Percentiles rank a stretch among this genome's conserved stretches.
Conservation (phyloP, 768 basidiomycete genomes). For the Suillus brevipes region DNA sequence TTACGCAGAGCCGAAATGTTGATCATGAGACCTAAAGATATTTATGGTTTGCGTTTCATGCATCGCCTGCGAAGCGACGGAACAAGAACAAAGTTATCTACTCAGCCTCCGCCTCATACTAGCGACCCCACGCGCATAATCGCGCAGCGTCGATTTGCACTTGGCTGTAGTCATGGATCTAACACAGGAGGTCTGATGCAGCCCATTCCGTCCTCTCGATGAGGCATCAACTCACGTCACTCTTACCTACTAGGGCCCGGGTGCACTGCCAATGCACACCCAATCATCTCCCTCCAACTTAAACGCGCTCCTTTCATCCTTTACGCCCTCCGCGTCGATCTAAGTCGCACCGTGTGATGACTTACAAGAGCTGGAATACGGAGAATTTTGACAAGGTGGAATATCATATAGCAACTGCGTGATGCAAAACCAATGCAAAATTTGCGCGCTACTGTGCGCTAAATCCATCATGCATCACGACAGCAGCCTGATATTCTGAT, state of each 20-base stretch:
- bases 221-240: background rate
- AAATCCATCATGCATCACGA: background rate
- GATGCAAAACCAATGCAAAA: background rate
- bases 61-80: background rate
- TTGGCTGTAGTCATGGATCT: background rate
- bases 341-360: background rate
- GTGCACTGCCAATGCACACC: background rate
- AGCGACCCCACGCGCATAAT: background rate
- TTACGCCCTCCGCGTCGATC: background rate
- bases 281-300: background rate
- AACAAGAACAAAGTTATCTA: background rate
- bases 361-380: background rate
- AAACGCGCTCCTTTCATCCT: background rate
- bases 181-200: background rate
- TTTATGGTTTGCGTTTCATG: background rate
- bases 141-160: background rate
- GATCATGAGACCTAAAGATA: background rate
- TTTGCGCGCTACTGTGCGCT: background rate
- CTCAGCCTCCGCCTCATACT: background rate
- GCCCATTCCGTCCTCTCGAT: background rate
- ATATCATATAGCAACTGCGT: background rate
- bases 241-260: background rate
- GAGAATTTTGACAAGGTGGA: background rate
- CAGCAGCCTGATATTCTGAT: background rate
- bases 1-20: background rate